Evolutionary conservation across 306 rosid genomes (phyloP).

Genomic region (Neltuma alba): DNA sequence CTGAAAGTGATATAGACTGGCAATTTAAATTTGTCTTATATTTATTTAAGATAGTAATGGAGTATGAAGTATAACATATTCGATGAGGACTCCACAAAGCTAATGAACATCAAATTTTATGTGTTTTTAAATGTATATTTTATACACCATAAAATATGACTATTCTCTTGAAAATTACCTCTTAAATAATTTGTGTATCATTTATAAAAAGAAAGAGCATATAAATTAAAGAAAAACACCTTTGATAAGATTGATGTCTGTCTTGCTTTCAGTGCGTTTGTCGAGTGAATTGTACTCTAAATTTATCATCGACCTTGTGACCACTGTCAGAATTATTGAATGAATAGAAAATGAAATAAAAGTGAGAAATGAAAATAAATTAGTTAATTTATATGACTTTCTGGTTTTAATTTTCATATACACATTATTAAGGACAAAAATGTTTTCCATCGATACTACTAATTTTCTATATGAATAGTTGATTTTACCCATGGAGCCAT

Average conservation of each 20-base stretch:
- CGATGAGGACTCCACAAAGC: neutral
- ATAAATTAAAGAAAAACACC: neutral
- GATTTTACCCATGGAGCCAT: neutral
- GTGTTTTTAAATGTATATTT: neutral
- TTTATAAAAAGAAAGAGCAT: neutral
- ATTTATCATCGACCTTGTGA: neutral
- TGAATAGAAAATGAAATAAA: neutral
- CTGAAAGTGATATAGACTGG: too few species aligned
- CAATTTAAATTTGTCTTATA: too few species aligned
- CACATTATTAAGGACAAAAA: neutral
- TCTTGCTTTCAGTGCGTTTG: neutral
- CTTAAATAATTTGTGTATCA: neutral
- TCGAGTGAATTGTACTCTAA: neutral
- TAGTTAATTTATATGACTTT: conserved; percentile 9
- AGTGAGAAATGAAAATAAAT: neutral
- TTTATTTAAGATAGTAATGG: too few species aligned
- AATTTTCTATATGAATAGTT: neutral
- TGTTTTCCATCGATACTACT: too few species aligned
- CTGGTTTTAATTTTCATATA: conserved; percentile 18
- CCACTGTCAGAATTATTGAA: neutral
- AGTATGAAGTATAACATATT: neutral
- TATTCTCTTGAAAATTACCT: neutral
- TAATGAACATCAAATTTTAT: neutral
- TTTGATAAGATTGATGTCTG: neutral
- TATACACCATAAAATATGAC: neutral